Evolutionary conservation across 2,329 filamentous ascomycete genomes (phyloP).

Genomic region (Aaosphaeria arxii): DNA sequence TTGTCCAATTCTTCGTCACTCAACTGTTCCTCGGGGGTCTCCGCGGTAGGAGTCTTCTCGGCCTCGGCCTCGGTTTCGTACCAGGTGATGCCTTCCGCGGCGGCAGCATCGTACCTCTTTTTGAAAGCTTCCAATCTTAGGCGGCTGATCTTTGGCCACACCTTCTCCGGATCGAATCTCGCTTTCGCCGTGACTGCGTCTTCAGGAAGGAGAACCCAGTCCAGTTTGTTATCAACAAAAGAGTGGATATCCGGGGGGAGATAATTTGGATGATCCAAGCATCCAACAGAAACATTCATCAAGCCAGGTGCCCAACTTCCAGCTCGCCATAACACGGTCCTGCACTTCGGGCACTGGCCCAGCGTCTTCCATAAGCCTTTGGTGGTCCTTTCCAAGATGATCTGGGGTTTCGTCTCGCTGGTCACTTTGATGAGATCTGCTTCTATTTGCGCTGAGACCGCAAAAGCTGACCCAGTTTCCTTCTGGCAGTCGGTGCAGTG

Average conservation of each 20-base stretch:
- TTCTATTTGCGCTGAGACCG: slow-evolving; percentile 21
- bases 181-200: slow-evolving; percentile 14
- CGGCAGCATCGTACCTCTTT: slow-evolving; percentile 3
- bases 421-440: slow-evolving; percentile 17
- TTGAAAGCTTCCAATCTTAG: slow-evolving; percentile 15
- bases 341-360: slow-evolving; percentile 18
- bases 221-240: slow-evolving; percentile 26
- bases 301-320: slow-evolving; percentile 6
- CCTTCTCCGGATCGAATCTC: slow-evolving; percentile 6
- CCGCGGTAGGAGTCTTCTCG: slow-evolving; percentile 30
- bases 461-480: slow-evolving; percentile 20
- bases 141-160: slow-evolving; percentile 29
- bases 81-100: slow-evolving; percentile 1
- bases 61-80: slow-evolving; percentile 4
- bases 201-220: slow-evolving; percentile 24
- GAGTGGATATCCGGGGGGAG: slow-evolving; percentile 31
- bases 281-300: slow-evolving; percentile 18
- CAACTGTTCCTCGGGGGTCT: slow-evolving; percentile 6
- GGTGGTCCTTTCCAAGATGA: not conserved
- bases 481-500: slow-evolving; percentile 30
- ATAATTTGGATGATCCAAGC: slow-evolving; percentile 22
- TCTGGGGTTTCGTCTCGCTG: not conserved
- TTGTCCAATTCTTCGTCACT: slow-evolving; percentile 24
- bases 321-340: slow-evolving; percentile 17
- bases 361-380: slow-evolving; percentile 1